Conservation (phyloP, 2,329 filamentous ascomycete genomes). For the Monilinia vaccinii-corymbosi region DNA sequence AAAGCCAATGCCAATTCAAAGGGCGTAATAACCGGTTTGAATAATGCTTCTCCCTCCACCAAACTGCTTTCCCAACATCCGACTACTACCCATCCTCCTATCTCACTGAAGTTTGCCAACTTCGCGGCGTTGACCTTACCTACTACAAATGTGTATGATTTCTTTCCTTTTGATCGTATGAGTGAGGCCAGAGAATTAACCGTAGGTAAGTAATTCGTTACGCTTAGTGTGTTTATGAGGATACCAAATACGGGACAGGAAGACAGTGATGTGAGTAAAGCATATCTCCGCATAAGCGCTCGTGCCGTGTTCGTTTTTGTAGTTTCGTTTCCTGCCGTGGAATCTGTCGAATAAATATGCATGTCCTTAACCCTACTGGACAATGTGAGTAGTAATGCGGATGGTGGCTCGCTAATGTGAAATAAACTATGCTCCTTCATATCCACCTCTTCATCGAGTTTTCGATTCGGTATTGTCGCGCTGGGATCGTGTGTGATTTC, state of each 20-base stretch:
- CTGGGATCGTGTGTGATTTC: constrained; percentile 68
- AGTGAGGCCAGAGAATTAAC: constrained; percentile 63
- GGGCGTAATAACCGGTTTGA: constrained; percentile 83
- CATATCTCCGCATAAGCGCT: constrained; percentile 76
- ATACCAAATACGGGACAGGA: constrained; percentile 85
- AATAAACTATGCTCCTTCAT: constrained; percentile 49
- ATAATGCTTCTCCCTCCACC: constrained; percentile 83
- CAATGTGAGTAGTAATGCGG: constrained; percentile 77
- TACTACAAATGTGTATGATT: constrained; percentile 92
- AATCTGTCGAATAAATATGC: constrained; percentile 61
- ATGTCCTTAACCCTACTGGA: constrained; percentile 72
- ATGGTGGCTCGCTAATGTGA: constrained; percentile 82
- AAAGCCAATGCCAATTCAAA: constrained; percentile 82
- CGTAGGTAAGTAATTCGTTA: constrained; percentile 80
- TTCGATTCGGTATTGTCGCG: constrained; percentile 77
- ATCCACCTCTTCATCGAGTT: constrained; percentile 33
- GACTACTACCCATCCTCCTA: constrained; percentile 94
- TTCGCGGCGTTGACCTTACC: constrained; percentile 95
- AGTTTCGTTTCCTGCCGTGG: constrained; percentile 25
- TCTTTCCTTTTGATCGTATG: constrained; percentile 78
- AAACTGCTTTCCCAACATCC: constrained; percentile 97
- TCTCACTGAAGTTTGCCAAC: constrained; percentile 89
- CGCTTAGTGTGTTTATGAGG: constrained; percentile 87
- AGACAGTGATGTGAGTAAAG: constrained; percentile 68
- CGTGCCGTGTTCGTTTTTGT: constrained; percentile 36